Conservation (phyloP, 1,139 yeast genomes). For the Kurtzmaniella quercitrusa region DNA sequence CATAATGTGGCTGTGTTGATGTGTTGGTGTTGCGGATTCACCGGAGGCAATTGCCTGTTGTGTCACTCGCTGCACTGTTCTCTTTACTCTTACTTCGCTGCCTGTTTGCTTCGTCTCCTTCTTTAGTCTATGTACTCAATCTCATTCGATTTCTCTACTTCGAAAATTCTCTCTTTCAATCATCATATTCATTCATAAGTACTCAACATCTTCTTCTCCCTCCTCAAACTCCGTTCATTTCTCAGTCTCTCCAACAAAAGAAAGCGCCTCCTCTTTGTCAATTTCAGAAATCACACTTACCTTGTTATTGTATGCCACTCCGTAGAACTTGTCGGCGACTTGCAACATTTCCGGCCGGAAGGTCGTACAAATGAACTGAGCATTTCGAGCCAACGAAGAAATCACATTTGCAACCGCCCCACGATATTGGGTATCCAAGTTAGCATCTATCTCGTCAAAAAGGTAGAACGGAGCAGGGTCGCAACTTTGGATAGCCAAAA, state of each 20-base stretch:
- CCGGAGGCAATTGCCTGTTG: no score
- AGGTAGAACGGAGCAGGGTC: slow-evolving; percentile 97
- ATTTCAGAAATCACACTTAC: slow-evolving; percentile 78
- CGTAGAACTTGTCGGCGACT: slow-evolving; percentile 83
- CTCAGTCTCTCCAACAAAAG: slow-evolving; percentile 62
- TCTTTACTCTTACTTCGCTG: no score
- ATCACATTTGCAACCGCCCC: slow-evolving; percentile 82
- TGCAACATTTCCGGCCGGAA: slow-evolving; percentile 90
- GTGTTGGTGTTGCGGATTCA: no score
- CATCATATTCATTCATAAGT: not conserved
- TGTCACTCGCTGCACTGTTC: no score
- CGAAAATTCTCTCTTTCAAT: no score
- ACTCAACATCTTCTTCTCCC: no score
- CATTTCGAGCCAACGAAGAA: slow-evolving; percentile 54
- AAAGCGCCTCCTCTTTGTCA: slow-evolving; percentile 65
- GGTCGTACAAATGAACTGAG: slow-evolving; percentile 94
- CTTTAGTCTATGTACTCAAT: no score
- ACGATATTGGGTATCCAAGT: slow-evolving; percentile 88
- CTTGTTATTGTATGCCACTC: slow-evolving; percentile 80
- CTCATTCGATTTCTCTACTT: no score
- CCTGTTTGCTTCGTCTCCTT: no score
- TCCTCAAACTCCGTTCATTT: no score
- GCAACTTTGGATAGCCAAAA: slow-evolving; percentile 87
- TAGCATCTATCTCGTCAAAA: slow-evolving; percentile 96
- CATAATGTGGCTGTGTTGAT: no score